Evolutionary conservation across 768 basidiomycete genomes (phyloP).

Genomic region (Rubroboletus satanas): DNA sequence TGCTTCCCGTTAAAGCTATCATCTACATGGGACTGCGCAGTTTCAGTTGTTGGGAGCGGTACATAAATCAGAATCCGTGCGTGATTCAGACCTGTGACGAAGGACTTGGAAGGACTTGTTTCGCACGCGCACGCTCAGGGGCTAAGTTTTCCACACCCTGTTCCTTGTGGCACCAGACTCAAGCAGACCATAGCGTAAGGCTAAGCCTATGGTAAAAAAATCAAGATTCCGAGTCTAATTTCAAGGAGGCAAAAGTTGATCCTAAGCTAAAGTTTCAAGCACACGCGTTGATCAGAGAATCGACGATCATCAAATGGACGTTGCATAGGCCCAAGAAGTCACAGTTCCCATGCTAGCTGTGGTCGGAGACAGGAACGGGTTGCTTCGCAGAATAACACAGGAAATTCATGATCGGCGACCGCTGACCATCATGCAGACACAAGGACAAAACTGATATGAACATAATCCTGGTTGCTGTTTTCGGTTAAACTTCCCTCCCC

Average conservation of each 20-base stretch:
- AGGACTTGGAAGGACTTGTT: background rate
- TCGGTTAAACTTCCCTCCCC: background rate
- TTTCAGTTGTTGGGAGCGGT: background rate
- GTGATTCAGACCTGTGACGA: too few relatives aligned
- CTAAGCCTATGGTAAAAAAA: background rate
- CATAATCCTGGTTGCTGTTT: background rate
- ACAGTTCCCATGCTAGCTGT: background rate
- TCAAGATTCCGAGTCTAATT: background rate
- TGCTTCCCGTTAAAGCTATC: background rate
- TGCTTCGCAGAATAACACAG: background rate
- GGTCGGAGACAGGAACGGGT: background rate
- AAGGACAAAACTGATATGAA: background rate
- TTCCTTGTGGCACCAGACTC: background rate
- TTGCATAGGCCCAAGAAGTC: background rate
- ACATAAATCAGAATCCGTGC: background rate
- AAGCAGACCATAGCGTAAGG: background rate
- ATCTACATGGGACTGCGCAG: background rate
- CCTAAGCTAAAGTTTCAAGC: background rate
- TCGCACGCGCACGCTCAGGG: background rate
- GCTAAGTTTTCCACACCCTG: background rate
- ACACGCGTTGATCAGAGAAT: background rate
- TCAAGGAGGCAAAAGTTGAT: background rate
- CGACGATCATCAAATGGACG: background rate
- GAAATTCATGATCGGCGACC: background rate
- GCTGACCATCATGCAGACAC: background rate